A percentile compares a stretch with the other conserved stretches of the same genome.
phyloP scores from a whole-genome alignment of 163 green algal genomes.

The Volvox carteri region DNA sequence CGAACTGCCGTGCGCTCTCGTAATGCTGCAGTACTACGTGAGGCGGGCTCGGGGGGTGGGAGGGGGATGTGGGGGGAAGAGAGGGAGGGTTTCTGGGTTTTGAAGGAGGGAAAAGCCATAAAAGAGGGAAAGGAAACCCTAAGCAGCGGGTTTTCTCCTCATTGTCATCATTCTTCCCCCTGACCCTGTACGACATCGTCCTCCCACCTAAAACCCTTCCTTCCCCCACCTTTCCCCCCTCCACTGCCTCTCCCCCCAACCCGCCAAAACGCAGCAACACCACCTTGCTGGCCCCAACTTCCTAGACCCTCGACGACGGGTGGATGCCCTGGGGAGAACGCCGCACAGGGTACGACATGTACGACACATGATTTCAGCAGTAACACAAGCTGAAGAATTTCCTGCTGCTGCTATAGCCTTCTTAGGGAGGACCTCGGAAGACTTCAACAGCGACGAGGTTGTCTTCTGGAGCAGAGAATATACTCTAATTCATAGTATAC shows the following conservation, averaged over 20 bases:
- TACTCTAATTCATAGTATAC: too few relatives aligned
- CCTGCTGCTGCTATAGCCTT: too few relatives aligned
- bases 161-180: too few relatives aligned
- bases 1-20: constrained; percentile 27
- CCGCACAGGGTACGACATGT: constrained; percentile 25
- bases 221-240: background rate
- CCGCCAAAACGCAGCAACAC: background rate
- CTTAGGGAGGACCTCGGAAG: too few relatives aligned
- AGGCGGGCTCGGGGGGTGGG: background rate
- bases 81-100: background rate
- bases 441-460: too few relatives aligned
- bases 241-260: background rate
- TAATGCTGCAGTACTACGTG: constrained; percentile 56
- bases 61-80: background rate
- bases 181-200: too few relatives aligned
- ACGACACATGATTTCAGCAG: too few relatives aligned
- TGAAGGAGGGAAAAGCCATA: background rate
- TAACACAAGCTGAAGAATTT: too few relatives aligned
- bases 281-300: constrained; percentile 13
- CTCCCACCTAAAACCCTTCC: too few relatives aligned
- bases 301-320: background rate
- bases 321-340: constrained; percentile 20
- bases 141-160: too few relatives aligned
- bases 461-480: too few relatives aligned
- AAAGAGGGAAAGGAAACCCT: background rate